These are phyloP conservation scores for Trichosporon coremiiforme DNA, from an alignment of 1,284 basidiomycete species.

Conservation along the genomic window DNA sequence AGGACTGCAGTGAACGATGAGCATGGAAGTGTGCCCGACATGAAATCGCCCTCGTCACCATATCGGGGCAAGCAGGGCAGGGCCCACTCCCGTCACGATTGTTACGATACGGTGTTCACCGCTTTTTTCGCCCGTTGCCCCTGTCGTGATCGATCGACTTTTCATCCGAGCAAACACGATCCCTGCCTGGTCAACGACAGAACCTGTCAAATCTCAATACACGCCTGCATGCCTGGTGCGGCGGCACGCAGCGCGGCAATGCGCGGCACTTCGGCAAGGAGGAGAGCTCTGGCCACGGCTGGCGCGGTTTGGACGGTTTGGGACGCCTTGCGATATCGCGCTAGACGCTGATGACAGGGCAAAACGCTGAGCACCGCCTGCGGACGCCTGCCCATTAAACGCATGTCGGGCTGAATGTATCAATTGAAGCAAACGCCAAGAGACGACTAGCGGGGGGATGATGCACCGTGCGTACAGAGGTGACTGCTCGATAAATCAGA, in stretches of 20 bases:
- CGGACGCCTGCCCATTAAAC: not conserved
- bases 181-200: too few species aligned
- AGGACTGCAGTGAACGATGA: not conserved
- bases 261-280: not conserved
- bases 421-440: not conserved
- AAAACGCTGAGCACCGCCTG: not conserved
- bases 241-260: not conserved
- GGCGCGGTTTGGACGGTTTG: too few species aligned
- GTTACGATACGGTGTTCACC: not conserved
- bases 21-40: not conserved
- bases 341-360: not conserved
- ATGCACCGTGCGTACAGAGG: constrained; percentile 4
- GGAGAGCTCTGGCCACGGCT: too few species aligned
- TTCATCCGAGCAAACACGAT: not conserved
- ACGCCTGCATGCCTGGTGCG: too few species aligned
- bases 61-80: not conserved
- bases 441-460: not conserved
- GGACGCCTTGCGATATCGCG: not conserved
- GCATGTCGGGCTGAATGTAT: constrained; percentile 3
- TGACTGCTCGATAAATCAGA: not conserved
- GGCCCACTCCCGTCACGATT: not conserved
- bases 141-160: not conserved
- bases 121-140: not conserved
- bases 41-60: not conserved
- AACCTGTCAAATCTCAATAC: too few species aligned